Base-by-base conservation (phyloP, 768 basidiomycete genomes). In the Paxillus ammoniavirescens region DNA sequence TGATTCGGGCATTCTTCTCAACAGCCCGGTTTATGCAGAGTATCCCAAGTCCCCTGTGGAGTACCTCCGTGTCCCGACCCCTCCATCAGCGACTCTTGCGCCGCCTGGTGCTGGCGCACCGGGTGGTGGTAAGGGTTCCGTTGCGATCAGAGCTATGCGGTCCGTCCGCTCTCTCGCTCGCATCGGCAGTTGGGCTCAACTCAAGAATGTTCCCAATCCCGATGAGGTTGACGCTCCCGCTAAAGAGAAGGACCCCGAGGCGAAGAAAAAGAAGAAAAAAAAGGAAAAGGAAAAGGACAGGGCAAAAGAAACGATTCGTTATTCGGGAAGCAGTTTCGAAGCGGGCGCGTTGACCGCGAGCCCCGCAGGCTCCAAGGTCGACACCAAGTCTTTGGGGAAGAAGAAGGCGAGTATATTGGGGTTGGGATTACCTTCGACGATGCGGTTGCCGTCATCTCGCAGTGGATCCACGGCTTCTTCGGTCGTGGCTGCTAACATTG, bases 81-180 rank as follows among this genome's bases (percentile, higher is more conserved):
- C 65, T 23, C 62, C 65, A 28, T 45, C 65, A 15, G 58, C 47
- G 5, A 72, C 76, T 7, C 68, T 69, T n/a, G 74, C 74, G 2
- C 73, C 73, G 17, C 73, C 76, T n/a, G 55, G 63, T 3, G 58
- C 62, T 42, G 60, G 54, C 5, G 49, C 54, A 42, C 37, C 46
- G 26, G 70, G 69, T 18, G 44, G 46, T 37, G 65, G 64, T 47
- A 78, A 80, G 28, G 82, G 79, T 30, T 89, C 87, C 0, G 87
- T 92, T 41, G 90, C 90, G 0, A 53, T 91, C 28, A 81, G 90
- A 5, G 90, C 90, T 5, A 91, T 92, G 74, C 77, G 86, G 41
- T 86, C 84, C 13, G 83, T 93, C 59, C 77, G 84, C 26, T 85
- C 83, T 2, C 68, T 91, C 40, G 89, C 90, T 4, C 73, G 83